These are phyloP conservation scores for Rhododendron ovatum DNA, from an alignment of 148 eudicot species.

Conservation along the genomic window DNA sequence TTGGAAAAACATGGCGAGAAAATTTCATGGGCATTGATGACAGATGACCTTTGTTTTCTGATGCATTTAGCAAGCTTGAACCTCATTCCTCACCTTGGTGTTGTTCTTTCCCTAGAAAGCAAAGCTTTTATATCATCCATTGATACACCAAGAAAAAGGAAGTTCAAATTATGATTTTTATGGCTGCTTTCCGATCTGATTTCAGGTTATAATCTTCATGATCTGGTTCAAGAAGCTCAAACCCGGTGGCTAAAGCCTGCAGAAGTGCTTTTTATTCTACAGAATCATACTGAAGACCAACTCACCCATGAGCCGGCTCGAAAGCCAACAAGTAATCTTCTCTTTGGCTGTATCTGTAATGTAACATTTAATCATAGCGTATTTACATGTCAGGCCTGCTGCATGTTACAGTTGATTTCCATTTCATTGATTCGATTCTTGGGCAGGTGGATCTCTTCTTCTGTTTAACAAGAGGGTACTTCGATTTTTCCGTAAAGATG, in stretches of 20 bases:
- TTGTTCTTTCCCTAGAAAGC: neutral
- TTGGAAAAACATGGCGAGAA: neutral
- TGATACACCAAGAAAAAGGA: neutral
- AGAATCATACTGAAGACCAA: conserved; percentile 57
- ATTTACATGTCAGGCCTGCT: neutral
- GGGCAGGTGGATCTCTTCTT: conserved; percentile 78
- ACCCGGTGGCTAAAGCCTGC: conserved; percentile 79
- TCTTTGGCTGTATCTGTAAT: neutral
- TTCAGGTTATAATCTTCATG: conserved; percentile 60
- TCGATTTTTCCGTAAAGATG: conserved; percentile 83
- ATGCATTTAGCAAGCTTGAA: neutral
- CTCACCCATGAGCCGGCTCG: conserved; percentile 57
- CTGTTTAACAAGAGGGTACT: conserved; percentile 90
- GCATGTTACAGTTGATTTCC: neutral
- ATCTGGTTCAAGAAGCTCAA: conserved; percentile 70
- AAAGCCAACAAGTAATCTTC: conserved; percentile 61
- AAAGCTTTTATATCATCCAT: neutral
- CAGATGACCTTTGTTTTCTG: neutral
- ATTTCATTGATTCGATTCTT: conserved; percentile 14
- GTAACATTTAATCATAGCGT: neutral
- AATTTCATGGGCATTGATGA: neutral
- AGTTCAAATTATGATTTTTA: neutral
- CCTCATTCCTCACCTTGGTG: neutral
- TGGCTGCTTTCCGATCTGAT: neutral
- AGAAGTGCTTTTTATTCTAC: conserved; percentile 74